phyloP scores from a whole-genome alignment of 2,329 filamentous ascomycete genomes.

The Ophiostoma fasciatum region DNA sequence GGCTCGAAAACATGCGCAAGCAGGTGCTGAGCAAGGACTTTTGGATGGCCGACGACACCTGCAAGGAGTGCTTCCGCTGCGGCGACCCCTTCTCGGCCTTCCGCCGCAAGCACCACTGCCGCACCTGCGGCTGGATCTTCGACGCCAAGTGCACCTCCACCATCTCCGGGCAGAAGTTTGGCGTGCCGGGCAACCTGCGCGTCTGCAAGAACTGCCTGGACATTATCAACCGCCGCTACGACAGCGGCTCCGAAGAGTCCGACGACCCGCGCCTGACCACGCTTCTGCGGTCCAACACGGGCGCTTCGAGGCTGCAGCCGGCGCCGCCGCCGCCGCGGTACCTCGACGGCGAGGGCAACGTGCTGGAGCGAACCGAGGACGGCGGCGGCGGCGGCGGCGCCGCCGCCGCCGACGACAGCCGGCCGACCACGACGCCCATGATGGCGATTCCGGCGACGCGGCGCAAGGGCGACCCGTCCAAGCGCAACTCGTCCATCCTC shows the following conservation, averaged over 20 bases:
- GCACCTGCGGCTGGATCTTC: conserved; percentile 95
- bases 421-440: conserved; percentile 50
- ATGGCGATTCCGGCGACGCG: conserved; percentile 56
- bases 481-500: conserved; percentile 73
- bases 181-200: conserved; percentile 66
- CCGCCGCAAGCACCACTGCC: conserved; percentile 89
- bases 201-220: conserved; percentile 88
- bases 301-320: conserved; percentile 27
- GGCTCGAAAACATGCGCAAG: conserved; percentile 59
- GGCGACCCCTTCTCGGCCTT: conserved; percentile 86
- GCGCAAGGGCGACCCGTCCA: conserved; percentile 52
- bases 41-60: conserved; percentile 98
- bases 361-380: conserved; percentile 27
- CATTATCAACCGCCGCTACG: conserved; percentile 80
- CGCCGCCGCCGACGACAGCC: conserved; percentile 33
- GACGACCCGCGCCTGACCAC: conserved; percentile 54
- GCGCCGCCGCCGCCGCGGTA: conserved; percentile 20
- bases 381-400: too few species aligned
- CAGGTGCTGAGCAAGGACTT: conserved; percentile 90
- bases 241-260: conserved; percentile 78
- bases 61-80: conserved; percentile 92
- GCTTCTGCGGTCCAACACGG: conserved; percentile 42
- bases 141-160: conserved; percentile 90
- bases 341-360: conserved; percentile 25
- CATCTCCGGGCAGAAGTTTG: conserved; percentile 78